Evolutionary conservation across 495 filamentous ascomycete species (phyloP).

Genomic region (Xylona heveae): DNA sequence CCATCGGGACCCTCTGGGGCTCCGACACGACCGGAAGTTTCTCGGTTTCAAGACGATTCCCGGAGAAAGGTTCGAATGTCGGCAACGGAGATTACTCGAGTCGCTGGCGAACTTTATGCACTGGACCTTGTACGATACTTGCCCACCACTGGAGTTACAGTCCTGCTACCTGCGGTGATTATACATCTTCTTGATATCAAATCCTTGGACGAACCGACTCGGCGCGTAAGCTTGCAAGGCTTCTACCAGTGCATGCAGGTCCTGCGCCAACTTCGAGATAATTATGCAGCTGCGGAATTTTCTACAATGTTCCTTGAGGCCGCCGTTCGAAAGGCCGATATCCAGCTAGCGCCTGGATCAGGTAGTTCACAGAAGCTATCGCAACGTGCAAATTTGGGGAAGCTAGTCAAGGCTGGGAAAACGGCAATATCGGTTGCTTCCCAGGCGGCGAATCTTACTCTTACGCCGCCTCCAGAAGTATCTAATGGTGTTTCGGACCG

Average conservation of each 20-base stretch:
- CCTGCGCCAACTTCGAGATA: constrained; percentile 57
- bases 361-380: constrained; percentile 9
- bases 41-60: constrained; percentile 53
- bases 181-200: constrained; percentile 84
- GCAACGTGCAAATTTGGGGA: neutral
- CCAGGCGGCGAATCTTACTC: constrained; percentile 6
- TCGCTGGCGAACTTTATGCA: constrained; percentile 48
- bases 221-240: constrained; percentile 45
- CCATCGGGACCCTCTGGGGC: constrained; percentile 41
- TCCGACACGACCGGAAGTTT: constrained; percentile 25
- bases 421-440: constrained; percentile 12
- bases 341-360: constrained; percentile 17
- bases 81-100: constrained; percentile 58
- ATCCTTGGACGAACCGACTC: constrained; percentile 41
- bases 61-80: constrained; percentile 58
- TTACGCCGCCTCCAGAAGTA: constrained; percentile 19
- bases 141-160: constrained; percentile 73
- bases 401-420: constrained; percentile 14
- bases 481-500: too few relatives aligned
- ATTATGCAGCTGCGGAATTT: constrained; percentile 73
- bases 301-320: constrained; percentile 70
- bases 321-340: constrained; percentile 60
- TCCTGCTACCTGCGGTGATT: constrained; percentile 74
- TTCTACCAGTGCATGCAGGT: constrained; percentile 78
- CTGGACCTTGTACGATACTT: constrained; percentile 53